A percentile compares a stretch with the other conserved stretches of the same genome.
Evolutionary conservation across 345 rosid genomes (phyloP).

Genomic region (Corymbia maculata): DNA sequence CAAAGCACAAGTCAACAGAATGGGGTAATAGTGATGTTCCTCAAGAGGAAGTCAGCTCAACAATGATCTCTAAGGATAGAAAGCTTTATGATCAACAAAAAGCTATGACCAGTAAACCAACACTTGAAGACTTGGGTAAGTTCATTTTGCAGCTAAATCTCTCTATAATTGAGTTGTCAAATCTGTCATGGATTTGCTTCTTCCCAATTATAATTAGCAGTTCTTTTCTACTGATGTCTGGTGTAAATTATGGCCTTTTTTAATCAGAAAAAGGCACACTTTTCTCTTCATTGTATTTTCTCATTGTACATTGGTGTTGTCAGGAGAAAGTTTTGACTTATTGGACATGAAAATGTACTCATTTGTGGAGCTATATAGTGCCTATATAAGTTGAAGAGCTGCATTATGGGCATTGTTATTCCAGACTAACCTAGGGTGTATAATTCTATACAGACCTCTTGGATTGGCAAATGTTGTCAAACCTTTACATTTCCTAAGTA

Average conservation of each 20-base stretch:
- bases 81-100: constrained; percentile 3
- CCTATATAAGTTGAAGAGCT: not conserved
- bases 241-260: not conserved
- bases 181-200: not conserved
- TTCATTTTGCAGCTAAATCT: not conserved
- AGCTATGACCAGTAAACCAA: constrained; percentile 12
- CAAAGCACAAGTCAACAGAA: constrained; percentile 14
- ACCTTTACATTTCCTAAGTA: not conserved
- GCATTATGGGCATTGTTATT: not conserved
- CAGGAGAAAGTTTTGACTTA: not conserved
- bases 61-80: not conserved
- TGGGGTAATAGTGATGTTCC: constrained; percentile 5
- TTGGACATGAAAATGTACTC: not conserved
- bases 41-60: constrained; percentile 1
- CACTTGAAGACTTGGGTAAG: constrained; percentile 59
- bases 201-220: not conserved
- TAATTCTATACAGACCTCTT: not conserved
- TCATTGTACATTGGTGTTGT: not conserved
- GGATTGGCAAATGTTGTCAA: not conserved
- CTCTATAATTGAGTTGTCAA: not conserved
- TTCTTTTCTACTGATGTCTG: not conserved
- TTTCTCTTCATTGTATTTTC: not conserved
- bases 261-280: not conserved
- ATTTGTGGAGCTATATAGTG: not conserved
- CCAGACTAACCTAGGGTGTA: not conserved